Percentiles rank a stretch among this genome's conserved stretches.
Conservation (phyloP, 2,329 filamentous ascomycete species). For the Myotisia sp. region DNA sequence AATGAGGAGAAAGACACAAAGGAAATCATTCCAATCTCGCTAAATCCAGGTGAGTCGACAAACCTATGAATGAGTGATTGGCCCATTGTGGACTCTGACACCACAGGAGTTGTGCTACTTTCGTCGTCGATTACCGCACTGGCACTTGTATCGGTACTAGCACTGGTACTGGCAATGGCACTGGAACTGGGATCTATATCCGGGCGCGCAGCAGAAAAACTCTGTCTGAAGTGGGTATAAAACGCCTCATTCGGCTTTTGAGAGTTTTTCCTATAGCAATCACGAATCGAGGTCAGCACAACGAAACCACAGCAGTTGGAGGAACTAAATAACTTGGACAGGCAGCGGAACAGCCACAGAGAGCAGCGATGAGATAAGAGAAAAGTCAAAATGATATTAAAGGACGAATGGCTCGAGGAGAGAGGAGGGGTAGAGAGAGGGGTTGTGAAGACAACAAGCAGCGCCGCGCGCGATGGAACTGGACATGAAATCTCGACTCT, state of each 20-base stretch:
- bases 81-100: constrained; percentile 5
- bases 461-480: background rate
- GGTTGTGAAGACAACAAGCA: constrained; percentile 1
- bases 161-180: background rate
- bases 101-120: no score
- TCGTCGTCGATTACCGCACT: no score
- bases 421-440: background rate
- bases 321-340: no score
- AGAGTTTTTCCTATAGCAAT: constrained; percentile 50
- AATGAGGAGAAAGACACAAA: background rate
- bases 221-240: constrained; percentile 68
- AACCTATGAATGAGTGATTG: constrained; percentile 11
- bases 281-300: no score
- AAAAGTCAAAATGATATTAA: no score
- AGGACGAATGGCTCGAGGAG: background rate
- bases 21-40: constrained; percentile 7
- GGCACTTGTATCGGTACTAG: background rate
- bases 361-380: no score
- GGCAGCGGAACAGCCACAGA: no score
- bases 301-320: no score
- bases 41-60: constrained; percentile 6
- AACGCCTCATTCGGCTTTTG: constrained; percentile 79
- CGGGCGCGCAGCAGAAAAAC: constrained; percentile 44
- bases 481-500: background rate
- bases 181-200: constrained; percentile 28